Percentiles rank a stretch among this genome's conserved stretches.
Conservation (phyloP, 768 basidiomycete species). For the Peribolospora kevripleyi region DNA sequence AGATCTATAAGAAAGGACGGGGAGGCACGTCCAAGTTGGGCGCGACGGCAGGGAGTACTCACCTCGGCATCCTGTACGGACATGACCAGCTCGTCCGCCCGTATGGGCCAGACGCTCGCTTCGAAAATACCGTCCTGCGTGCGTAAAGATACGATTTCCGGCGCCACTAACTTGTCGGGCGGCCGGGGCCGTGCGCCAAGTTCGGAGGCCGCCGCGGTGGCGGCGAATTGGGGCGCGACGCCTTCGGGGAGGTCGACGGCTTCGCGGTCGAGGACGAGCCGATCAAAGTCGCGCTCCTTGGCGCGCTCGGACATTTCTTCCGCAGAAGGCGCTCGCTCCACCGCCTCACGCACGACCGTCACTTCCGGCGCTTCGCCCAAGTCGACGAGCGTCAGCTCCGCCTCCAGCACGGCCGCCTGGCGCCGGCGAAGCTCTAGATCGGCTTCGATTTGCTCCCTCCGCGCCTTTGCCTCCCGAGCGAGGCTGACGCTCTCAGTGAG, state of each 20-base stretch:
- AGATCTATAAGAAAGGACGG: neutral
- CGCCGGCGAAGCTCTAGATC: neutral
- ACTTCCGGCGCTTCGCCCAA: neutral
- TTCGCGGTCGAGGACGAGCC: neutral
- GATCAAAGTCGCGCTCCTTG: neutral
- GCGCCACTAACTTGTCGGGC: too few relatives aligned
- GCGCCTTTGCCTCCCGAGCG: neutral
- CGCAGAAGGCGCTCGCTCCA: too few relatives aligned
- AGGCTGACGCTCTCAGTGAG: too few relatives aligned
- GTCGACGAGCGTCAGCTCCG: neutral
- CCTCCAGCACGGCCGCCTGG: slow-evolving; percentile 3
- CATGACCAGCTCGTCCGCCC: neutral
- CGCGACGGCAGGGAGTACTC: neutral
- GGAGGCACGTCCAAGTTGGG: neutral
- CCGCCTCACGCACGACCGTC: too few relatives aligned
- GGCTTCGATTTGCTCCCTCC: neutral
- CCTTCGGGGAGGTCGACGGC: neutral
- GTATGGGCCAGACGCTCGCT: neutral
- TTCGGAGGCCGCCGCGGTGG: too few relatives aligned
- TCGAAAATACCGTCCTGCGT: neutral
- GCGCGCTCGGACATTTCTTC: too few relatives aligned
- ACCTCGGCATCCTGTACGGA: neutral
- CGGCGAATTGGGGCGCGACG: too few relatives aligned
- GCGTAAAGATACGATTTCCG: too few relatives aligned
- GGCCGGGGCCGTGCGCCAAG: too few relatives aligned